phyloP scores from a whole-genome alignment of 805 yeast species.

The Pichia ethanolica region DNA sequence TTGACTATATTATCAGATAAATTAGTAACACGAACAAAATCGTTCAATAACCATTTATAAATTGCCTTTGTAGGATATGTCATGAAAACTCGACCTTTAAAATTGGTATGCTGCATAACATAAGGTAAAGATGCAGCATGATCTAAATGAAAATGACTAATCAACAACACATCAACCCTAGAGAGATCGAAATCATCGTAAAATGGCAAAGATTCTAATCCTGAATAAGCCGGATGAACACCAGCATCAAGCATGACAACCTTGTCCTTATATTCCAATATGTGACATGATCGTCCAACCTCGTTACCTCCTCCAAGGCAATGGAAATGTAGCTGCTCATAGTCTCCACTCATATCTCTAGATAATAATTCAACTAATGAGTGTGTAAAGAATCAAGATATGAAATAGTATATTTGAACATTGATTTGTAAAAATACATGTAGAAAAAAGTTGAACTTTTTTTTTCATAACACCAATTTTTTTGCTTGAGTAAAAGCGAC shows the following conservation, averaged over 20 bases:
- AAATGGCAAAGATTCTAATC: slow-evolving; percentile 86
- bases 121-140: slow-evolving; percentile 98
- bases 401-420: no score
- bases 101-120: slow-evolving; percentile 94
- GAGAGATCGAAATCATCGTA: slow-evolving; percentile 92
- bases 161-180: slow-evolving; percentile 75
- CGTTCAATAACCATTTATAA: slow-evolving; percentile 89
- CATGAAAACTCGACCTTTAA: slow-evolving; percentile 95
- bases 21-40: slow-evolving; percentile 85
- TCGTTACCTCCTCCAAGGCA: slow-evolving; percentile 98
- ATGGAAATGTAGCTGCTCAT: slow-evolving; percentile 50
- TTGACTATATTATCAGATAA: slow-evolving; percentile 36
- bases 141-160: slow-evolving; percentile 94
- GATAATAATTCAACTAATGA: no score
- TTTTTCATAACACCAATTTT: no score
- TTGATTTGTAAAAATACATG: no score
- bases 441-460: no score
- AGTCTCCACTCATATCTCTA: slow-evolving; percentile 16
- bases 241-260: slow-evolving; percentile 98
- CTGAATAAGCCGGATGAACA: slow-evolving; percentile 90
- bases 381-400: not conserved
- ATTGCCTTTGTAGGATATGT: slow-evolving; percentile 99
- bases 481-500: no score
- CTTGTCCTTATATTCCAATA: slow-evolving; percentile 85
- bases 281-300: slow-evolving; percentile 95